Base-by-base conservation (phyloP, 768 basidiomycete genomes). In the Aureoboletus auriporus region DNA sequence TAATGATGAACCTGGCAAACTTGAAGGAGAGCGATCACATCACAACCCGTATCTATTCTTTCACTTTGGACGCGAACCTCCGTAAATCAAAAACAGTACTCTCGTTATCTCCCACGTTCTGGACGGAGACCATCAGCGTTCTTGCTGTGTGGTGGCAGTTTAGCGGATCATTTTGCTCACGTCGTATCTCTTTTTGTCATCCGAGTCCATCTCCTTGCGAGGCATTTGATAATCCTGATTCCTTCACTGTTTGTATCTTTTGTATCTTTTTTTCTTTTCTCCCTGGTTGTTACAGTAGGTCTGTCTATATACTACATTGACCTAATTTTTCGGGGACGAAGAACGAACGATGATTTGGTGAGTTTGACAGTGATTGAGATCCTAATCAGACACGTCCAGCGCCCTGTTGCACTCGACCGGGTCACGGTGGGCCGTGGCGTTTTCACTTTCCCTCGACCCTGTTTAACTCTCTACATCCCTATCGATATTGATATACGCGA, bases 41-140 rank as follows among this genome's bases (percentile, higher is more conserved):
- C 52, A 53, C 34, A 47, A 63, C 55, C 64, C 64, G 43, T 65
- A 68, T 68, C 63, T 66, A 66, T 63, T 60, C 47, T 51, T 55
- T 66, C 61, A 44, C 56, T 56, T 51, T 44, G 58, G 65, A 65
- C 63, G 47, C 48, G 49, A 44, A 48, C 44, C 57, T 49, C 50
- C 49, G 39, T 49, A 47, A 59, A 46, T 55, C 38, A 26, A 47
- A 47, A 33, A 29, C 52, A 45, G 42, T 47, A 46, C 64, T 42
- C 49, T 51, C 50, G 42, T 58, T 33, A 46, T 43, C 50, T 43
- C 38, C 51, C 42, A 34, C 41, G 8, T 17, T 14, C 46, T 36
- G 45, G 33, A 35, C 14, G 47, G 52, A 55, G 49, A 55, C 20
- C 16, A n/a, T 30, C 37, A 10, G 31, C 30, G 26, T 52, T 39